Evolutionary conservation across 495 filamentous ascomycete species (phyloP), one percentile per base, ranked within the genome.

Genomic region (Aspergillus ellipticus): DNA sequence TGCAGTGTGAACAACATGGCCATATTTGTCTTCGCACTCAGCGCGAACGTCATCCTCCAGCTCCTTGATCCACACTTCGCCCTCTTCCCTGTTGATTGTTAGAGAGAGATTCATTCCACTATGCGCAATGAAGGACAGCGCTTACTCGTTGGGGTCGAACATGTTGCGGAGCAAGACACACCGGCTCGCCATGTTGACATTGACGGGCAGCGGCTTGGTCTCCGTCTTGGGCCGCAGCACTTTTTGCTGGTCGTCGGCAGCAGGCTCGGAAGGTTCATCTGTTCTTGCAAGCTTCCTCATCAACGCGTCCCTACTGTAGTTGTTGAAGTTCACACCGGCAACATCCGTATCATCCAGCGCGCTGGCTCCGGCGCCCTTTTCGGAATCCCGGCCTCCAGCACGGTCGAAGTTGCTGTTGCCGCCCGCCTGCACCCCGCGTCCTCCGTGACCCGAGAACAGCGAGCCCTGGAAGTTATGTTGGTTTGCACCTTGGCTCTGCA

Each of bases 321-420:
- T 97, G 82, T 90, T 96, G 87, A 97, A 97, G 73, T 97, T 97
- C 69, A 97, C 92, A 67, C 95, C 95, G 28, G 89, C 90, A 70
- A 99, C 92, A 74, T 99, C 95, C 55, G 92, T 96, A 68, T 99
- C 95, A 74, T 99, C 95, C 51, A 99, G 78, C 63, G 94, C 94
- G 76, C 93, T 97, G 42, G 95, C 95, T 53, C 91, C 89, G 57
- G 89, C 84, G 60, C 83, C 82, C 76, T 96, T 96, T 62, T 97
- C 90, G 69, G 85, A 87, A 58, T 96, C 94, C 48, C 92, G 85
- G 62, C 89, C 92, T 53, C 89, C 89, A 58, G 92, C 90, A 61
- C 94, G 92, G 72, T 97, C 94, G 66, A 96, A 97, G 68, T 88
- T 89, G 67, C 78, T 85, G 58, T 81, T 78, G 56, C 87, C 85